Conservation (phyloP, 805 yeast genomes). For the Schwanniomyces polymorphus region DNA sequence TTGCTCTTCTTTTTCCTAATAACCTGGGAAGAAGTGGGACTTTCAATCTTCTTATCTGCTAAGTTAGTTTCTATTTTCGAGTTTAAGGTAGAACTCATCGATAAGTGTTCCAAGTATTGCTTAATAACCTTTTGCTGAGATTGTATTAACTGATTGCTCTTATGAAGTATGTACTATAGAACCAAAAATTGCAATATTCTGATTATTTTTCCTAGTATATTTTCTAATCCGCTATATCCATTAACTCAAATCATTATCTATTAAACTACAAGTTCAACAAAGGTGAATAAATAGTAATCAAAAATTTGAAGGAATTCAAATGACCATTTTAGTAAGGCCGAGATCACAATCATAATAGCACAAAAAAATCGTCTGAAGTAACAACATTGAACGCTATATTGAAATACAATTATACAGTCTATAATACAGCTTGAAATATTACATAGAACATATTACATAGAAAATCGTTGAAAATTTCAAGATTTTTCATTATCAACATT, state of each 20-base stretch:
- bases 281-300: neutral
- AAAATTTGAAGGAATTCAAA: neutral
- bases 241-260: neutral
- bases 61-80: neutral
- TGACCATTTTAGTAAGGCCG: neutral
- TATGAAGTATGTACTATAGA: neutral
- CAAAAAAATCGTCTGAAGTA: neutral
- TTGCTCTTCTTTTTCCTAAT: conserved; percentile 9
- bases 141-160: neutral
- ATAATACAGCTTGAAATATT: neutral
- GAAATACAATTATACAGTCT: neutral
- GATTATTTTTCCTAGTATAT: neutral
- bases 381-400: neutral
- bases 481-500: neutral
- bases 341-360: neutral
- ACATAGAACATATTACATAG: neutral
- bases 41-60: neutral
- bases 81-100: neutral
- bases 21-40: neutral
- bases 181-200: neutral
- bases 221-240: neutral
- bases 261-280: neutral
- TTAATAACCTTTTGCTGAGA: neutral
- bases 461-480: neutral
- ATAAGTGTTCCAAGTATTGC: neutral